Conservation (phyloP, 257 asterid genomes). For the Gentiana dahurica region DNA sequence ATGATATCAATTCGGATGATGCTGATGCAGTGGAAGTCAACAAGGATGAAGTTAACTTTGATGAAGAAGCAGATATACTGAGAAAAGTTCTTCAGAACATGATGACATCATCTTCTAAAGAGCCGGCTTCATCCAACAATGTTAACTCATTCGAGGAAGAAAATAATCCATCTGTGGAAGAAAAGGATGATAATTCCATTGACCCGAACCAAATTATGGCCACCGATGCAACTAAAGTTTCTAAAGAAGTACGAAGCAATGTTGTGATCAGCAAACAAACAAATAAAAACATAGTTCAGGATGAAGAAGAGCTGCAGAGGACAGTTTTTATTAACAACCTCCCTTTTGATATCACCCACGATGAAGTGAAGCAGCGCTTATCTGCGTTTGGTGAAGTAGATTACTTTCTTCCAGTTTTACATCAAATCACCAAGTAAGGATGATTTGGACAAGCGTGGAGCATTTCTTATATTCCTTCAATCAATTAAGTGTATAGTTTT, state of each 20-base stretch:
- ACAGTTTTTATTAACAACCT: conserved; percentile 79
- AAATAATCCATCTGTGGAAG: conserved; percentile 18
- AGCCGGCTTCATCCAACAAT: conserved; percentile 15
- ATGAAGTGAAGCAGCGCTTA: conserved; percentile 83
- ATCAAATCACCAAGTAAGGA: conserved; percentile 74
- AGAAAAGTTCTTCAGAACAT: conserved; percentile 60
- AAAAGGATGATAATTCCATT: conserved; percentile 29
- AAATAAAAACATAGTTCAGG: conserved; percentile 26
- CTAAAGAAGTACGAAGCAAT: conserved; percentile 7
- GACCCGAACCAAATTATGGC: conserved; percentile 2
- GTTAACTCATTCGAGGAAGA: conserved; percentile 7
- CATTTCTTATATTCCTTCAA: conserved; percentile 2
- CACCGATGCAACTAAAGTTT: conserved; percentile 19
- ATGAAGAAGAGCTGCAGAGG: conserved; percentile 61
- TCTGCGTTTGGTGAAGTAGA: conserved; percentile 77
- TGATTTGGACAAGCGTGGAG: conserved; percentile 1
- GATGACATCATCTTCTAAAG: conserved; percentile 37
- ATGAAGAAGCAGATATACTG: conserved; percentile 65
- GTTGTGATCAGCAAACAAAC: conserved; percentile 19
- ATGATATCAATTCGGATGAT: conserved; percentile 27
- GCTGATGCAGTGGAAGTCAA: conserved; percentile 29
- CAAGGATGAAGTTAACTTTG: conserved; percentile 41
- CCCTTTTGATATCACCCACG: conserved; percentile 60
- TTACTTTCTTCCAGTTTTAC: conserved; percentile 74
- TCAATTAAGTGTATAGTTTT: neutral